Conservation (phyloP, 2,329 filamentous ascomycete genomes). For the Diaporthe eres region DNA sequence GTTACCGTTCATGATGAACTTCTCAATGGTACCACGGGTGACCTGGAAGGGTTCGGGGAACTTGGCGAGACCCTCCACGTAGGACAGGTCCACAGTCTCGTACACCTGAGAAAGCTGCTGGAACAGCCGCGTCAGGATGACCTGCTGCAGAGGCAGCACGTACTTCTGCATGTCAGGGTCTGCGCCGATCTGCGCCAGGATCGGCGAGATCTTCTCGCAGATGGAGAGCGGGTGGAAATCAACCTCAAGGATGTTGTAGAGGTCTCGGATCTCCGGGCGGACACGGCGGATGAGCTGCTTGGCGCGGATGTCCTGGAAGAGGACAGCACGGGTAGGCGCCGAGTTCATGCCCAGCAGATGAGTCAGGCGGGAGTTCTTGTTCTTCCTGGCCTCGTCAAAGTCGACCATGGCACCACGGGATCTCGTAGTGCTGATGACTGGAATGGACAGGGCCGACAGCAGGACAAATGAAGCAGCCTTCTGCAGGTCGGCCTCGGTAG, state of each 20-base stretch:
- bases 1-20: conserved; percentile 99
- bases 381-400: conserved; percentile 96
- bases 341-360: conserved; percentile 95
- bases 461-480: conserved; percentile 97
- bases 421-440: conserved; percentile 97
- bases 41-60: conserved; percentile 99
- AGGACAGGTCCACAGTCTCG: conserved; percentile 94
- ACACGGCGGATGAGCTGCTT: conserved; percentile 95
- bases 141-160: conserved; percentile 94
- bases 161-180: conserved; percentile 99
- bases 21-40: conserved; percentile 91
- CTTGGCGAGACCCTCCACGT: conserved; percentile 92
- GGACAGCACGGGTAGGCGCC: conserved; percentile 86
- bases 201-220: conserved; percentile 98
- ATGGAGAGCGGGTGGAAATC: conserved; percentile 99
- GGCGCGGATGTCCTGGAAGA: conserved; percentile 96
- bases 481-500: conserved; percentile 90
- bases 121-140: conserved; percentile 97
- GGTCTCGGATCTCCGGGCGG: conserved; percentile 92
- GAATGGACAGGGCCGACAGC: conserved; percentile 95
- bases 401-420: conserved; percentile 97
- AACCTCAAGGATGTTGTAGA: conserved; percentile 99
- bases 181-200: conserved; percentile 91
- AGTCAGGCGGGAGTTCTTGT: conserved; percentile 97
- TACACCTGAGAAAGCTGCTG: conserved; percentile 99